Evolutionary conservation across 768 basidiomycete genomes (phyloP), one percentile per base, ranked within the genome.

Genomic region (Boletus coccyginus): DNA sequence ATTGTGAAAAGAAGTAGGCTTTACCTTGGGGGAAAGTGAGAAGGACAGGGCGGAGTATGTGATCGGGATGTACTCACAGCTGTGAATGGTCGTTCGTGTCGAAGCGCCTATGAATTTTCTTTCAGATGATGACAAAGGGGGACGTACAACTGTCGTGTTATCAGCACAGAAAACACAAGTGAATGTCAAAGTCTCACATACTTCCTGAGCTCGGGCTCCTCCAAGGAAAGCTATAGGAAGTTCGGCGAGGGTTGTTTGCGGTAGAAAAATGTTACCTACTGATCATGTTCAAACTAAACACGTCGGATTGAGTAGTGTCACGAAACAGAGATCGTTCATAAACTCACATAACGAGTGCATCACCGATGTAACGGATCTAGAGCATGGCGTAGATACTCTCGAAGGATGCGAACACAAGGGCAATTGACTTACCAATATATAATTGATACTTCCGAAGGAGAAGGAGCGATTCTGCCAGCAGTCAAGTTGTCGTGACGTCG

Each of bases 301-400:
- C 7, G 1, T 33, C 24, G 10, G 1, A 21, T 47, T 55, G 3
- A 50, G 44, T 46, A 10, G 6, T 14, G 8, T 46, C 27, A 16
- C 2, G 7, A 43, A 31, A 51, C 7, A 16, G 11, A 5, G 2
- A 36, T 29, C 6, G 7, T 13, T 24, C 9, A 31, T 21, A 19
- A 16, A 48, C 66, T 58, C 31, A 66, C 66, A 63, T 60, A 21
- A 49, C 53, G 29, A 68, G 24, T 3, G 35, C 52, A 35, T 67
- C 52, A n/a, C 65, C 66, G 2, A 67, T 50, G 16, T 65, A 66
- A 9, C 66, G 66, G n/a, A 66, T 66, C 65, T 68, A 29, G n/a
- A 14, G 14, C 4, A 27, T 19, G 21, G 10, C 7, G 16, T 32
- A 3, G 13, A 42, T 32, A 33, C 9, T 14, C 11, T 33, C 21